These are phyloP conservation scores for Astrothelium macrocarpum DNA, from an alignment of 495 filamentous ascomycete species.

Conservation along the genomic window DNA sequence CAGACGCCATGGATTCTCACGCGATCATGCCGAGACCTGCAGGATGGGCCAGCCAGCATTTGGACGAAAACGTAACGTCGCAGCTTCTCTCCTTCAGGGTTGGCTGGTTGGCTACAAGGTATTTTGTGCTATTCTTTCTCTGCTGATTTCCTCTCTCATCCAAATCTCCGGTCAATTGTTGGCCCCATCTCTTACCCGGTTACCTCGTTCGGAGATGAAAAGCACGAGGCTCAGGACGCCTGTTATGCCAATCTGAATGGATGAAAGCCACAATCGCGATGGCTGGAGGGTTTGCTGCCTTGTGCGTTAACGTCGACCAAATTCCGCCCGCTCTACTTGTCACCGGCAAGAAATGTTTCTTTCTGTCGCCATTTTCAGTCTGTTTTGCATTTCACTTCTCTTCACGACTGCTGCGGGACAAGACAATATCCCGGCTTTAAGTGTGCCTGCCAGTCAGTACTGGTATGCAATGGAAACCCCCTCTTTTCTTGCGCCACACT, in stretches of 20 bases:
- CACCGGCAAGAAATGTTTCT: background rate
- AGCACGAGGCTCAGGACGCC: background rate
- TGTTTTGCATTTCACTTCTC: background rate
- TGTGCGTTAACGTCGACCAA: background rate
- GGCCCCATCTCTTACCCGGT: background rate
- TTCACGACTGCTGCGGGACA: background rate
- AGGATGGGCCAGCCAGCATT: background rate
- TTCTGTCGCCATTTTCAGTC: background rate
- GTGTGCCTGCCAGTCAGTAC: slow-evolving; percentile 19
- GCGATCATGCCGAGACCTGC: background rate
- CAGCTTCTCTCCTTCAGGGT: background rate
- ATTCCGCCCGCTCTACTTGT: background rate
- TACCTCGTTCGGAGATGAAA: background rate
- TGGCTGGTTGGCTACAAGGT: background rate
- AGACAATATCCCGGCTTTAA: slow-evolving; percentile 3
- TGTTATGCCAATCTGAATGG: background rate
- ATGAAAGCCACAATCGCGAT: background rate
- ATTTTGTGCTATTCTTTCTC: no score
- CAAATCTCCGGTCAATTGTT: background rate
- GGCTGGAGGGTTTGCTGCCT: background rate
- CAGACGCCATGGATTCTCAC: background rate
- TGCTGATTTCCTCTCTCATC: background rate
- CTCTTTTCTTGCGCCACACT: background rate
- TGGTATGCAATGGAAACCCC: slow-evolving; percentile 15
- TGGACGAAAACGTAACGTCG: background rate